Evolutionary conservation across 345 rosid species (phyloP).

Genomic region (Eucalyptus cladocalyx): DNA sequence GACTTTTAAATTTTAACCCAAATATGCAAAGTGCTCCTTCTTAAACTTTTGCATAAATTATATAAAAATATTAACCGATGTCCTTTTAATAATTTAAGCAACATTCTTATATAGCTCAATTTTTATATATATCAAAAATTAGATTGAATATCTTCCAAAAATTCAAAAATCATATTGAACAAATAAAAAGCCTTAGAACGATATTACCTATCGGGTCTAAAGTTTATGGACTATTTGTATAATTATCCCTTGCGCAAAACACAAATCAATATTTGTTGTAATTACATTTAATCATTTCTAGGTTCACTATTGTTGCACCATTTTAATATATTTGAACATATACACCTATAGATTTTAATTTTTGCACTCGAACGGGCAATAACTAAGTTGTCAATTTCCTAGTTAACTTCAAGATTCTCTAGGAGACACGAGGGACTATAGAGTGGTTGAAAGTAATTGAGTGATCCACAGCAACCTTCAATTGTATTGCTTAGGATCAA

Average conservation of each 20-base stretch:
- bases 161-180: too few species aligned
- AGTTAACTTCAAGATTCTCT: not conserved
- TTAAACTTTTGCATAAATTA: too few species aligned
- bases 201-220: too few species aligned
- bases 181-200: too few species aligned
- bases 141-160: too few species aligned
- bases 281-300: not conserved
- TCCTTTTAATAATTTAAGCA: not conserved
- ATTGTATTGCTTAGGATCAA: not conserved
- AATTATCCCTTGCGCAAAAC: not conserved
- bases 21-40: rapidly evolving
- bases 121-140: too few species aligned
- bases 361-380: not conserved
- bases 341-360: rapidly evolving
- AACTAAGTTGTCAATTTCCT: not conserved
- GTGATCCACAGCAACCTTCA: not conserved
- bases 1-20: too few species aligned
- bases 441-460: not conserved
- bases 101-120: too few species aligned
- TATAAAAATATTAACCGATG: too few species aligned
- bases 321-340: not conserved
- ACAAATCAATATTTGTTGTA: not conserved
- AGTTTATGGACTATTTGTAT: too few species aligned
- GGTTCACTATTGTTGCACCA: not conserved
- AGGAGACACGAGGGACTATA: not conserved